phyloP scores from a whole-genome alignment of 2,329 filamentous ascomycete genomes.

The Zalaria obscura region DNA sequence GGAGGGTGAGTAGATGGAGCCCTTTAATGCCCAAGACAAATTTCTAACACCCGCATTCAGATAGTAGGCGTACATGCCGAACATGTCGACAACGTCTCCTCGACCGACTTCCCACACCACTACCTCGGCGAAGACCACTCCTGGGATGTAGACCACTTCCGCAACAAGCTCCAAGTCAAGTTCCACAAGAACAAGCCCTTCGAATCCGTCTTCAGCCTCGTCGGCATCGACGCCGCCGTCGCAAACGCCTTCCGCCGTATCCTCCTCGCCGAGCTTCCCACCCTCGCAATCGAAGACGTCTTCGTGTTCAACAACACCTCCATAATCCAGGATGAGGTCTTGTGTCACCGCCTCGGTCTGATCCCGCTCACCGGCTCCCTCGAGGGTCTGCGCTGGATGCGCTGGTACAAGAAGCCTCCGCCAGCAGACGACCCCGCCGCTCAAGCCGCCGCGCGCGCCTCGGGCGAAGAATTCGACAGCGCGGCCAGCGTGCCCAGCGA shows the following conservation, averaged over 20 bases:
- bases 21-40: no score
- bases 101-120: conserved; percentile 84
- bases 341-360: conserved; percentile 77
- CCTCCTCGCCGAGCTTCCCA: conserved; percentile 84
- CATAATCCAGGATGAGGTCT: conserved; percentile 94
- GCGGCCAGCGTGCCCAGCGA: conserved; percentile 44
- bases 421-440: conserved; percentile 39
- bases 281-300: conserved; percentile 84
- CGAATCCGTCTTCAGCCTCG: conserved; percentile 76
- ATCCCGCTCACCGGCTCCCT: conserved; percentile 74
- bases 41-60: conserved; percentile 16
- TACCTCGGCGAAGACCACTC: conserved; percentile 76
- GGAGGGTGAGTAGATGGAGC: conserved; percentile 22
- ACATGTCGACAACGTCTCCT: conserved; percentile 77
- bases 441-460: conserved; percentile 25
- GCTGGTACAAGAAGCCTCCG: conserved; percentile 63
- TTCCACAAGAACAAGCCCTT: conserved; percentile 73
- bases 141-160: conserved; percentile 65
- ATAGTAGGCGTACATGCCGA: conserved; percentile 79
- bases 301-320: conserved; percentile 95
- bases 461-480: conserved; percentile 24
- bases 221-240: conserved; percentile 82
- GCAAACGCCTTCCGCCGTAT: conserved; percentile 97
- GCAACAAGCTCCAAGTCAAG: conserved; percentile 53
- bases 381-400: conserved; percentile 66